Evolutionary conservation across 441 rosid species (phyloP).

Genomic region (Syzygium syzygioides): DNA sequence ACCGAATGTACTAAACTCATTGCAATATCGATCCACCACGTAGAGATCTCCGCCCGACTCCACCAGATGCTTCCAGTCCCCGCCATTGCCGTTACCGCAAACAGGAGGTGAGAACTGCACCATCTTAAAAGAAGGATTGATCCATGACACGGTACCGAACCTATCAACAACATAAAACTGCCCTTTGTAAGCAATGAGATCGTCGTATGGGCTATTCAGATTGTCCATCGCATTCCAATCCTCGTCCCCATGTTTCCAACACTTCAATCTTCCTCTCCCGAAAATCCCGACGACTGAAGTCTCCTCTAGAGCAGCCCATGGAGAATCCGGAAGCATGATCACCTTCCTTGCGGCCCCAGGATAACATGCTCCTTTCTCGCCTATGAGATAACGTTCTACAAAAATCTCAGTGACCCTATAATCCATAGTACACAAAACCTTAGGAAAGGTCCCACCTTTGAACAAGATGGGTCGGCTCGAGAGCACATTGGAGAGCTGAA

Average conservation of each 20-base stretch:
- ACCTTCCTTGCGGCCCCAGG: background rate
- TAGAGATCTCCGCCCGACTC: constrained; percentile 30
- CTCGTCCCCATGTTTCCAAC: background rate
- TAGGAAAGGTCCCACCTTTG: background rate
- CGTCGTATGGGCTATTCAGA: background rate
- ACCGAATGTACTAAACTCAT: background rate
- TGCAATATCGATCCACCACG: constrained; percentile 15
- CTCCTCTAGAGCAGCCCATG: constrained; percentile 1
- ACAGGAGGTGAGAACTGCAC: constrained; percentile 25
- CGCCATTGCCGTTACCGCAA: background rate
- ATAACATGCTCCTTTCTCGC: background rate
- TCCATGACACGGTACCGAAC: constrained; percentile 24
- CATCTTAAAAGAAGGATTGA: constrained; percentile 11
- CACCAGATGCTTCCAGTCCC: constrained; percentile 15
- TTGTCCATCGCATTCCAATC: constrained; percentile 3
- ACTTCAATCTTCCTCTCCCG: background rate
- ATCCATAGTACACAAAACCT: constrained; percentile 7
- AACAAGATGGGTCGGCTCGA: background rate
- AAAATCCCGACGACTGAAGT: background rate
- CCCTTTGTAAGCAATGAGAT: constrained; percentile 16
- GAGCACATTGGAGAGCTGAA: constrained; percentile 12
- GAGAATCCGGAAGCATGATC: constrained; percentile 11
- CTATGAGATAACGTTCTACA: background rate
- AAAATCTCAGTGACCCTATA: constrained; percentile 20
- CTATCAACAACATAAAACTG: constrained; percentile 22